Evolutionary conservation across 345 rosid species (phyloP).

Genomic region (Boechera retrofracta): DNA sequence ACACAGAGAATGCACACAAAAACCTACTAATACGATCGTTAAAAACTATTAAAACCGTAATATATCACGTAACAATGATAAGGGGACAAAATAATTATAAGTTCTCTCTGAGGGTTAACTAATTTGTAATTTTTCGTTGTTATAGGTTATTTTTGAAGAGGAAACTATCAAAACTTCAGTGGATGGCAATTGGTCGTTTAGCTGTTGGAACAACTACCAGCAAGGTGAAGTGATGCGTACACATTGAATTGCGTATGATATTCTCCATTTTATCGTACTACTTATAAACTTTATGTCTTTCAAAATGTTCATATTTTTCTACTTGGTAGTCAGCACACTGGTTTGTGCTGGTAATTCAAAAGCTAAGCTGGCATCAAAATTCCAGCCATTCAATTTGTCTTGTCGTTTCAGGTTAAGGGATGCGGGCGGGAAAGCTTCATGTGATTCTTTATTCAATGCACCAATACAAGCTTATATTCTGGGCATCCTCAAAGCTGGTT

Average conservation of each 20-base stretch:
- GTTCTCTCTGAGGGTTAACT: neutral
- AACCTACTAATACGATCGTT: too few relatives aligned
- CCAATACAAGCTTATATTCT: too few relatives aligned
- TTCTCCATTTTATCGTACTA: neutral
- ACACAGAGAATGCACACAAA: too few relatives aligned
- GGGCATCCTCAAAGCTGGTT: too few relatives aligned
- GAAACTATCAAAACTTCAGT: slow-evolving; percentile 74
- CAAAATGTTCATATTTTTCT: too few relatives aligned
- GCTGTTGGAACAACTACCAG: slow-evolving; percentile 95
- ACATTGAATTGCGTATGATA: neutral
- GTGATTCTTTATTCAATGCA: slow-evolving; percentile 86
- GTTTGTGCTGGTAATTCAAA: slow-evolving; percentile 4
- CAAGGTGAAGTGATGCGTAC: slow-evolving; percentile 56
- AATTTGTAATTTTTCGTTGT: neutral
- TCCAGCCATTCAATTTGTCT: neutral
- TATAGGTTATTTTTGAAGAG: slow-evolving; percentile 71
- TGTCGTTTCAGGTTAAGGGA: slow-evolving; percentile 71
- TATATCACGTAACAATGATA: too few relatives aligned
- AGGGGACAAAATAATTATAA: too few relatives aligned
- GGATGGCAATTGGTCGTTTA: slow-evolving; percentile 85
- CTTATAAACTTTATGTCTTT: too few relatives aligned
- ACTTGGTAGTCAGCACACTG: neutral
- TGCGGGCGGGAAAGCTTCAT: slow-evolving; percentile 75
- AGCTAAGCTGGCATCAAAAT: slow-evolving; percentile 15
- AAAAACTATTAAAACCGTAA: too few relatives aligned